These are phyloP conservation scores for Neonectria punicea DNA, from an alignment of 2,329 filamentous ascomycete genomes.

Conservation along the genomic window DNA sequence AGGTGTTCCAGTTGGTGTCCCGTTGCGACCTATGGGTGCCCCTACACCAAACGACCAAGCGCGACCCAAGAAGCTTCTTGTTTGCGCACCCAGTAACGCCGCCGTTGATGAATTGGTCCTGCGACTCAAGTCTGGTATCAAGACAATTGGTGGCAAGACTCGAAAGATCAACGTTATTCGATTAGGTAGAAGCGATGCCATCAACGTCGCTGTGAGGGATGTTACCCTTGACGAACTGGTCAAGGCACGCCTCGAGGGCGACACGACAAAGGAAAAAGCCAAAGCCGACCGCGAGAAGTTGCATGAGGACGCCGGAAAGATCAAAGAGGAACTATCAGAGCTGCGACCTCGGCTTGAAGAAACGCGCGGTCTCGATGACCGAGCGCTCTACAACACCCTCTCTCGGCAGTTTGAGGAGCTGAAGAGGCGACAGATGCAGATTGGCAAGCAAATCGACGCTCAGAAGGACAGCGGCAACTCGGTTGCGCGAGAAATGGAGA, in stretches of 20 bases:
- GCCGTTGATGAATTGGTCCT: constrained; percentile 96
- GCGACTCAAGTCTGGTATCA: constrained; percentile 88
- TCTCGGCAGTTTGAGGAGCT: constrained; percentile 82
- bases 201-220: constrained; percentile 88
- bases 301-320: constrained; percentile 71
- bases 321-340: constrained; percentile 79
- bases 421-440: constrained; percentile 76
- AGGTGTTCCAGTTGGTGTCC: constrained; percentile 46
- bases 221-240: constrained; percentile 95
- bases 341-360: constrained; percentile 78
- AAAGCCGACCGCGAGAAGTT: constrained; percentile 67
- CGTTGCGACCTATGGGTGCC: constrained; percentile 42
- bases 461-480: constrained; percentile 88
- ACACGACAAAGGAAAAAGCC: constrained; percentile 67
- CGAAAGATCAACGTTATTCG: constrained; percentile 89
- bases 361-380: constrained; percentile 66
- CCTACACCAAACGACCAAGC: constrained; percentile 40
- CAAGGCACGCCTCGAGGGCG: constrained; percentile 73
- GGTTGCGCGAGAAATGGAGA: constrained; percentile 83
- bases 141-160: constrained; percentile 75
- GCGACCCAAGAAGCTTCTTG: constrained; percentile 82
- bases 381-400: constrained; percentile 62
- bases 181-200: constrained; percentile 89
- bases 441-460: constrained; percentile 87
- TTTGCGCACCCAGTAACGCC: constrained; percentile 98